Conservation (phyloP, 2,329 filamentous ascomycete genomes). For the Metarhizium brunneum region DNA sequence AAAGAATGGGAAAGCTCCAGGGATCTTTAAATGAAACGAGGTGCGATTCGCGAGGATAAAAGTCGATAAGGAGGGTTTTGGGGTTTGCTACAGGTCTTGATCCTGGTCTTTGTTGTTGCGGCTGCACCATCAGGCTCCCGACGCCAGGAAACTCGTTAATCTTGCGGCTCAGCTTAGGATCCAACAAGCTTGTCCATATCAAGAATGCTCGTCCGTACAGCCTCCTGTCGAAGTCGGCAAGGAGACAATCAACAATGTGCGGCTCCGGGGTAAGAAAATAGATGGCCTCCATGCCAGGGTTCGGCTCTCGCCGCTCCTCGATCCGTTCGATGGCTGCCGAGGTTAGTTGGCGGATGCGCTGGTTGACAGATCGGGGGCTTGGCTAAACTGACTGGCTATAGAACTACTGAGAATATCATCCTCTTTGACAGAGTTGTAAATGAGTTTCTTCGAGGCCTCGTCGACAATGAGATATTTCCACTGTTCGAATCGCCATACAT, state of each 20-base stretch:
- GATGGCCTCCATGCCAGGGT: constrained; percentile 87
- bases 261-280: constrained; percentile 82
- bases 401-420: constrained; percentile 97
- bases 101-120: neutral
- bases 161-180: constrained; percentile 59
- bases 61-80: constrained; percentile 78
- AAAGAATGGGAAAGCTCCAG: constrained; percentile 89
- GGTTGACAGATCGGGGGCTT: constrained; percentile 6
- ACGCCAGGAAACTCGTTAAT: constrained; percentile 63
- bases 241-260: constrained; percentile 85
- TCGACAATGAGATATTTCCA: constrained; percentile 97
- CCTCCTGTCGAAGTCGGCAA: constrained; percentile 81
- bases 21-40: constrained; percentile 88
- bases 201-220: constrained; percentile 73
- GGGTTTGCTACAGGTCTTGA: constrained; percentile 45
- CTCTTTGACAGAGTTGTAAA: constrained; percentile 86
- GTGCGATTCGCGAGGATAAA: constrained; percentile 82
- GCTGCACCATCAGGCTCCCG: constrained; percentile 52
- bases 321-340: constrained; percentile 82
- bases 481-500: constrained; percentile 32
- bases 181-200: constrained; percentile 75
- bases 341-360: constrained; percentile 8
- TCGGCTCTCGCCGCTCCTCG: constrained; percentile 72
- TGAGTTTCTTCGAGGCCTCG: constrained; percentile 69
- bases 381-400: constrained; percentile 66